Base-by-base conservation (phyloP, 2,329 filamentous ascomycete species). In the Xylaria hypoxylon region DNA sequence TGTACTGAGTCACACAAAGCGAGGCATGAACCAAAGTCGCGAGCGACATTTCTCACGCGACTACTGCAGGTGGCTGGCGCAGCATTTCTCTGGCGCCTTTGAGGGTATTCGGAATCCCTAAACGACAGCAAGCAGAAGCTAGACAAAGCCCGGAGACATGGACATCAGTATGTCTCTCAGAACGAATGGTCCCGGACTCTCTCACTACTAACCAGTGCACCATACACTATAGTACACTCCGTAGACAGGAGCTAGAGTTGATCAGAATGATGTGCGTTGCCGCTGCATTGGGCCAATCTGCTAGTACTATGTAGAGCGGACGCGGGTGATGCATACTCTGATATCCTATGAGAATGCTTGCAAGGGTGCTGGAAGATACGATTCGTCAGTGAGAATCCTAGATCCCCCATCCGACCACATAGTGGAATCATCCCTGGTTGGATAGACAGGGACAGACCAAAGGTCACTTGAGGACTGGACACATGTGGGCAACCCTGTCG, bases 251-350 rank as follows among this genome's bases (percentile, higher is more conserved):
- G 26, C 33, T 28, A 51, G 60, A 11, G 47, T 60, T 60, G 62
- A 53, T 69, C 64, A 62, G 61, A 64, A 70, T 64, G 65, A 66
- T 64, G 71, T 70, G 69, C 70, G 68, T 70, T 47, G 67, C 69
- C 48, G 57, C 67, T 68, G 70, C 72, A 70, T 79, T 82, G 81
- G 81, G 80, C 81, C 80, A 80, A 81, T 75, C 79, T 81, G 78
- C 78, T 74, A 73, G 78, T 76, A 79, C 79, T 26, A 42, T 42
- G 35, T 28, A 42, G 52, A 75, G 72, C 71, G 72, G 74, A 77
- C 76, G 78, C 76, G 75, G 78, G 76, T 74, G 72, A 71, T 80
- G 80, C 80, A 81, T 78, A 76, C 74, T 70, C 71, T 65, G 72
- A 79, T 72, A 75, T 75, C 80, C 80, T 81, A 81, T 81, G 73